Conservation (phyloP, 148 eudicot species). For the Rhododendron simsii region DNA sequence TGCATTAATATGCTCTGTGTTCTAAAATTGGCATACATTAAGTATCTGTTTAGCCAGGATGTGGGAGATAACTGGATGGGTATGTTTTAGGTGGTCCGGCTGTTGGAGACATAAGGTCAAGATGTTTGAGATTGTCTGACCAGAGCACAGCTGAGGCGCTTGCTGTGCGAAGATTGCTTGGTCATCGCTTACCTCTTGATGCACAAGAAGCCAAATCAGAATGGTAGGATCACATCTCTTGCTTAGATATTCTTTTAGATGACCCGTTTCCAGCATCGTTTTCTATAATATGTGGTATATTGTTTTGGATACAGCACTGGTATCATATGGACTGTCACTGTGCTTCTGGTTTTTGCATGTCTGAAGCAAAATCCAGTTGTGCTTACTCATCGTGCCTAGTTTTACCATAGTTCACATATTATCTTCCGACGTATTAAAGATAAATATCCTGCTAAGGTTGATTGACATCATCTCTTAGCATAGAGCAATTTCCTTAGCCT, state of each 20-base stretch:
- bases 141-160: constrained; percentile 86
- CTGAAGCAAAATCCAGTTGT: neutral
- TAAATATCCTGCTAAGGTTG: neutral
- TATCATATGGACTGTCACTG: neutral
- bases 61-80: neutral
- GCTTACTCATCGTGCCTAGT: neutral
- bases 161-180: constrained; percentile 80
- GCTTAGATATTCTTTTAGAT: neutral
- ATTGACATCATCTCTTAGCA: neutral
- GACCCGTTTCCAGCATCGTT: neutral
- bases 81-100: constrained; percentile 85
- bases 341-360: neutral
- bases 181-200: constrained; percentile 79
- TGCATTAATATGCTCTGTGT: neutral
- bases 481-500: neutral
- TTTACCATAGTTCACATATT: neutral
- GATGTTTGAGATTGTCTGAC: constrained; percentile 94
- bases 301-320: neutral
- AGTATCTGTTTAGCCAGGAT: neutral
- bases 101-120: constrained; percentile 97
- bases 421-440: neutral
- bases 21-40: neutral
- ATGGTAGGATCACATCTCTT: constrained; percentile 46
- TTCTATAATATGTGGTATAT: neutral
- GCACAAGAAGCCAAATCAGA: constrained; percentile 75